These are phyloP conservation scores for Emergomyces pasteurianus DNA, from an alignment of 2,329 filamentous ascomycete species.

Conservation along the genomic window DNA sequence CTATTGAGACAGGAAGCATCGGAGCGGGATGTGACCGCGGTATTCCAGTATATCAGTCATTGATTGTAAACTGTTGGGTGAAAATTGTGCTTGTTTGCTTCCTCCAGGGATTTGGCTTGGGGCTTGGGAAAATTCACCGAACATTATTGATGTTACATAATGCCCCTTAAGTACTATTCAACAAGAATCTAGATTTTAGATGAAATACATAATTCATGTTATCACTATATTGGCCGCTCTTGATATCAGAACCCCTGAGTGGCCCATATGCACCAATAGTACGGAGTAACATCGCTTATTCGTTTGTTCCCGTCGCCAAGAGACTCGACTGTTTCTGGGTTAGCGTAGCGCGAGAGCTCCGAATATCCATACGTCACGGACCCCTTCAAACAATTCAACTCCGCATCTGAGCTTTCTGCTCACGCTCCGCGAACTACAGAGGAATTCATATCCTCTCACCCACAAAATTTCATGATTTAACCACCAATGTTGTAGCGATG, in stretches of 20 bases:
- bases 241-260: neutral
- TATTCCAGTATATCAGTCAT: conserved; percentile 98
- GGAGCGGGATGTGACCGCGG: conserved; percentile 73
- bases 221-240: neutral
- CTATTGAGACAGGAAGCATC: conserved; percentile 73
- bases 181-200: neutral
- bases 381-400: neutral
- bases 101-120: neutral
- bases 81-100: neutral
- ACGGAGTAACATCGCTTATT: no score
- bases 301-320: neutral
- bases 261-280: no score
- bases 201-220: neutral
- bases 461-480: neutral
- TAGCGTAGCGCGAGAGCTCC: neutral
- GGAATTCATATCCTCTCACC: neutral
- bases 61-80: conserved; percentile 21
- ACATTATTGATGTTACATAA: neutral
- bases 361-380: neutral
- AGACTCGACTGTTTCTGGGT: neutral
- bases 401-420: neutral
- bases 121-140: no score
- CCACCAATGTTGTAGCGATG: neutral
- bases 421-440: neutral
- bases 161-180: neutral